Percentiles rank a stretch among this genome's conserved stretches.
phyloP scores from a whole-genome alignment of 23 red algal genomes.

The Cyanidiococcus yangmingshanensis region DNA sequence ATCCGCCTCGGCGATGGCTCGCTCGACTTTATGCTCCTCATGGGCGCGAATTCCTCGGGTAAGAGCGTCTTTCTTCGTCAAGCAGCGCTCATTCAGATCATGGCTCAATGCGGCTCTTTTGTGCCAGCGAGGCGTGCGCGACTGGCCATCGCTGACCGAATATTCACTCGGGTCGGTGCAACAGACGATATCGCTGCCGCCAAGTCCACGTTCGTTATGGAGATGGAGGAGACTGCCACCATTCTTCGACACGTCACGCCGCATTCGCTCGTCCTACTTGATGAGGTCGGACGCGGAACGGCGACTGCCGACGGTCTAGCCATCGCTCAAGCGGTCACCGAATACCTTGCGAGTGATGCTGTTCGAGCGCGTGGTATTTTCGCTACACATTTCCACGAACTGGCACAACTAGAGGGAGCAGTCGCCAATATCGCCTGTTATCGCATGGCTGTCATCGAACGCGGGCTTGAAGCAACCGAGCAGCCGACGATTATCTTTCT shows the following conservation, averaged over 20 bases:
- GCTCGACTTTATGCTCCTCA: slow-evolving; percentile 27
- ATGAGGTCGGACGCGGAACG: slow-evolving; percentile 89
- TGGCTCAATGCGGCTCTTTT: slow-evolving; percentile 77
- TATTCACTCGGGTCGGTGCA: slow-evolving; percentile 88
- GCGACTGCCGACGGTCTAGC: slow-evolving; percentile 61
- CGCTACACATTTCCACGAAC: slow-evolving; percentile 82
- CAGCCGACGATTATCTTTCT: not conserved
- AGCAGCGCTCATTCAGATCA: slow-evolving; percentile 52
- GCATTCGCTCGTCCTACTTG: slow-evolving; percentile 61
- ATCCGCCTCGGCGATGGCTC: slow-evolving; percentile 33
- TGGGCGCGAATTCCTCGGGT: slow-evolving; percentile 43
- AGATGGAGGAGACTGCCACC: slow-evolving; percentile 84
- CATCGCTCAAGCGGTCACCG: slow-evolving; percentile 61
- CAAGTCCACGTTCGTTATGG: slow-evolving; percentile 84
- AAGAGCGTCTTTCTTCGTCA: slow-evolving; percentile 73
- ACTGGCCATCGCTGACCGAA: slow-evolving; percentile 47
- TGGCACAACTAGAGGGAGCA: slow-evolving; percentile 40
- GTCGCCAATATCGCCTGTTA: slow-evolving; percentile 34
- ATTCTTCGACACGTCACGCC: slow-evolving; percentile 52
- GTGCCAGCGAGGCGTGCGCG: slow-evolving; percentile 50
- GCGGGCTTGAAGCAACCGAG: not conserved
- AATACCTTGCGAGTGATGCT: slow-evolving; percentile 36
- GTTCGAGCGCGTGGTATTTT: slow-evolving; percentile 35
- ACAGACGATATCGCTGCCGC: slow-evolving; percentile 73
- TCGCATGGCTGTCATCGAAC: slow-evolving; percentile 25